A percentile compares a stretch with the other conserved stretches of the same genome.
Conservation (phyloP, 2,329 filamentous ascomycete species). For the Colletotrichum sp. region DNA sequence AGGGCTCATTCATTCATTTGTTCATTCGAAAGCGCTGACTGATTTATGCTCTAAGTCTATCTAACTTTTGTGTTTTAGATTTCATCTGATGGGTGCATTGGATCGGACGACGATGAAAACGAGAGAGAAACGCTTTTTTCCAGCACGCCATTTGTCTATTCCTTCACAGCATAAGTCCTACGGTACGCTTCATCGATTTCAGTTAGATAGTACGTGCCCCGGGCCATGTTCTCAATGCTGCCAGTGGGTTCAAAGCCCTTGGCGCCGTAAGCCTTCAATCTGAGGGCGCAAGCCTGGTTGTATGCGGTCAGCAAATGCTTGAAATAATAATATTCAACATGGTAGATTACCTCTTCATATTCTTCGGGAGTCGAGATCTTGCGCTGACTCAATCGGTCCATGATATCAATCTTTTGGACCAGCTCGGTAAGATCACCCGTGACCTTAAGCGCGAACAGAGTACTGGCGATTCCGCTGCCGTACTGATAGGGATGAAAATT, state of each 20-base stretch:
- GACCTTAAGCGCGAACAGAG: conserved; percentile 2
- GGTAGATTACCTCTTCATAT: neutral
- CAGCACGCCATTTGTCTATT: neutral
- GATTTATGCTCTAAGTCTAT: too few relatives aligned
- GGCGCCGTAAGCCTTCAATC: conserved; percentile 1
- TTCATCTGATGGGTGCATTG: too few relatives aligned
- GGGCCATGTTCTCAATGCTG: neutral
- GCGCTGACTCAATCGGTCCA: neutral
- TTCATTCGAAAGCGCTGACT: too few relatives aligned
- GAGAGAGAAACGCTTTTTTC: too few relatives aligned
- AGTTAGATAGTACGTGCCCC: neutral
- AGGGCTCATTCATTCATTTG: too few relatives aligned
- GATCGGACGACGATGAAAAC: too few relatives aligned
- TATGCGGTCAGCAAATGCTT: neutral
- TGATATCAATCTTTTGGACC: conserved; percentile 4
- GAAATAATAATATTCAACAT: rapidly evolving
- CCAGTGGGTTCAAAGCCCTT: neutral
- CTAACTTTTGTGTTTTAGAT: too few relatives aligned
- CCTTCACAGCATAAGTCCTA: neutral
- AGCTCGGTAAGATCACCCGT: neutral
- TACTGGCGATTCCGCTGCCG: conserved; percentile 1
- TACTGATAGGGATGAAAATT: neutral
- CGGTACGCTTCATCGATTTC: neutral
- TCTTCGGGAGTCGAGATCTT: neutral
- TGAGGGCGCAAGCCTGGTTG: neutral